A percentile compares a stretch with the other conserved stretches of the same genome.
phyloP scores from a whole-genome alignment of 2,329 filamentous ascomycete species.

The Bipolaris cookei region DNA sequence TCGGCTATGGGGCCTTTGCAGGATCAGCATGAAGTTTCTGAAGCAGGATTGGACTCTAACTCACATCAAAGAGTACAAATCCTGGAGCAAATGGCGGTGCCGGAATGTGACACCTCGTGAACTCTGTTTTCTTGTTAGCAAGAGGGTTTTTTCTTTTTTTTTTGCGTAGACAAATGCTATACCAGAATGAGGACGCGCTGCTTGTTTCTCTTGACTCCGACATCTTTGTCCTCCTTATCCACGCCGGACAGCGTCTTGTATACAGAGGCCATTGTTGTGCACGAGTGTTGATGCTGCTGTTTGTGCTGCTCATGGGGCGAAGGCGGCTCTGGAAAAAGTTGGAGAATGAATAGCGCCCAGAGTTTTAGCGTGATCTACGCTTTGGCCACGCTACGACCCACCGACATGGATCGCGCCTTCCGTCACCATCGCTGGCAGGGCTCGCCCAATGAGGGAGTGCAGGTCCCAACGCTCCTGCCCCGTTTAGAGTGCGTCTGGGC shows the following conservation, averaged over 20 bases:
- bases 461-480: conserved; percentile 19
- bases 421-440: conserved; percentile 26
- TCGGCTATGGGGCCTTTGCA: conserved; percentile 72
- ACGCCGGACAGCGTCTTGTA: conserved; percentile 61
- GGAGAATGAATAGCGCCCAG: conserved; percentile 37
- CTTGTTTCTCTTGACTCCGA: conserved; percentile 50
- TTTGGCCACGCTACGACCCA: conserved; percentile 15
- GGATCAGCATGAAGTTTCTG: conserved; percentile 12
- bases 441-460: conserved; percentile 27
- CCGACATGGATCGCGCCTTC: conserved; percentile 31
- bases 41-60: conserved; percentile 7
- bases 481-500: conserved; percentile 10
- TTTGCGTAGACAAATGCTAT: conserved; percentile 7
- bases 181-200: conserved; percentile 79
- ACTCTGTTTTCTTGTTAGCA: conserved; percentile 54
- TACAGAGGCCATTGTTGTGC: conserved; percentile 59
- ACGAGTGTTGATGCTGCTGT: conserved; percentile 22
- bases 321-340: conserved; percentile 26
- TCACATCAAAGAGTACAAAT: conserved; percentile 79
- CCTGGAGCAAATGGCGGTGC: conserved; percentile 90
- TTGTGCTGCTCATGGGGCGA: conserved; percentile 19
- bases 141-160: not conserved
- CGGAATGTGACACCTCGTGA: conserved; percentile 93
- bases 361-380: conserved; percentile 27
- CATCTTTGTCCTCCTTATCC: conserved; percentile 46